These are phyloP conservation scores for Hyaloscypha bicolor DNA, from an alignment of 495 filamentous ascomycete genomes.

Conservation along the genomic window DNA sequence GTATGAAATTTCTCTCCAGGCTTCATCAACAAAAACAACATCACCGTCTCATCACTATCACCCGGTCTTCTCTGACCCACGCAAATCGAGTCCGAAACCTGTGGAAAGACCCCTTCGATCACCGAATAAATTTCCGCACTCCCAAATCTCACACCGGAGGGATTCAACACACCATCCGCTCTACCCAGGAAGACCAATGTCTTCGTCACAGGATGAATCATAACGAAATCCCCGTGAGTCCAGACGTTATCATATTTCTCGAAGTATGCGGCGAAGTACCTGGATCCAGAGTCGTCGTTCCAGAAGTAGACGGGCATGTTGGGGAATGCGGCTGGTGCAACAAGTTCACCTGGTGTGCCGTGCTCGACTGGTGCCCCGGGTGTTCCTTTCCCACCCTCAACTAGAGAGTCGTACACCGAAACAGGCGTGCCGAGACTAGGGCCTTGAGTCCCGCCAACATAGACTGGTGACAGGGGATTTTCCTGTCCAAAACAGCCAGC, in stretches of 20 bases:
- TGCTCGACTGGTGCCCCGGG: constrained; percentile 54
- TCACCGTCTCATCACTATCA: constrained; percentile 72
- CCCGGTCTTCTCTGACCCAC: constrained; percentile 71
- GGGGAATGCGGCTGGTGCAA: constrained; percentile 68
- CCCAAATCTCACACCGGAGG: constrained; percentile 83
- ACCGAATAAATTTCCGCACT: constrained; percentile 80
- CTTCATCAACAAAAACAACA: constrained; percentile 76
- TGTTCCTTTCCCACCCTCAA: constrained; percentile 55
- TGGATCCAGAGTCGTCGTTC: constrained; percentile 51
- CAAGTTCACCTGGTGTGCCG: constrained; percentile 73
- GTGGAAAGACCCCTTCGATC: constrained; percentile 63
- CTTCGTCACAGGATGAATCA: constrained; percentile 66
- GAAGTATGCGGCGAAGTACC: constrained; percentile 72
- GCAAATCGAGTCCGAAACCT: constrained; percentile 68
- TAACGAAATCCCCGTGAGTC: constrained; percentile 81
- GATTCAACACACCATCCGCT: constrained; percentile 90
- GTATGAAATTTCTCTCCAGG: constrained; percentile 55
- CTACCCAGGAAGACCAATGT: constrained; percentile 73
- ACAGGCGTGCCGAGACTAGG: constrained; percentile 64
- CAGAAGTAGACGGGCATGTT: constrained; percentile 76
- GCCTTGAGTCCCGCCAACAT: constrained; percentile 71
- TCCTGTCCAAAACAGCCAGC: constrained; percentile 68
- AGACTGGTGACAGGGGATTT: constrained; percentile 71
- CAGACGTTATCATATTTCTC: constrained; percentile 72
- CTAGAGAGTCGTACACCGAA: constrained; percentile 62